Evolutionary conservation across 768 basidiomycete genomes (phyloP).

Genomic region (Pulveroboletus sp.): DNA sequence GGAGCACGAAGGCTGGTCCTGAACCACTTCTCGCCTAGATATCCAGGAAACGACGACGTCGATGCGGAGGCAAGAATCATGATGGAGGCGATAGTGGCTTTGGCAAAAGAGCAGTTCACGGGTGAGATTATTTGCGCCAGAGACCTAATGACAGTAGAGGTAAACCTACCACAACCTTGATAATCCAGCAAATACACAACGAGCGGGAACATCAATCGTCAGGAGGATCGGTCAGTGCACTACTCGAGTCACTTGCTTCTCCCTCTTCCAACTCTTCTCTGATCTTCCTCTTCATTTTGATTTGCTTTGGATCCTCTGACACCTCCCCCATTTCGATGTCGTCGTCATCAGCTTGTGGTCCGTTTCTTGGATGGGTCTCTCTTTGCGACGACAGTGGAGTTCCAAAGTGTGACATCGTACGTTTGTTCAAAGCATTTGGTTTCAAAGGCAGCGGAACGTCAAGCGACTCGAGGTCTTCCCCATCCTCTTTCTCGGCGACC

Average conservation of each 20-base stretch:
- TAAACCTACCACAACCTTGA: constrained; percentile 35
- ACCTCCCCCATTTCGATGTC: constrained; percentile 94
- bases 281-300: constrained; percentile 44
- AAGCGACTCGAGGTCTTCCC: constrained; percentile 35
- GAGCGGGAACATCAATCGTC: constrained; percentile 38
- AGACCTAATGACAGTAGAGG: constrained; percentile 70
- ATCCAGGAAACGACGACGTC: constrained; percentile 60
- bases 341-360: constrained; percentile 39
- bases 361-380: constrained; percentile 19
- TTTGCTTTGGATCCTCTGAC: constrained; percentile 60
- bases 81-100: constrained; percentile 58
- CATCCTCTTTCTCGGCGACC: constrained; percentile 35
- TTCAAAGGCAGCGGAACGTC: constrained; percentile 25
- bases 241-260: constrained; percentile 79
- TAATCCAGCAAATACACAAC: constrained; percentile 1
- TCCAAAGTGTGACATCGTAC: constrained; percentile 33
- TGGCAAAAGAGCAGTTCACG: constrained; percentile 54
- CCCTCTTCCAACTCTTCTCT: constrained; percentile 82
- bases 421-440: constrained; percentile 32
- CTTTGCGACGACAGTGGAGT: constrained; percentile 28
- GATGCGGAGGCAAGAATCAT: constrained; percentile 45
- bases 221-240: constrained; percentile 72
- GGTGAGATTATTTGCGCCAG: constrained; percentile 65
- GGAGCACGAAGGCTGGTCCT: constrained; percentile 60
- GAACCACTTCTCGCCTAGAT: constrained; percentile 85